A percentile compares a stretch with the other conserved stretches of the same genome.
Conservation (phyloP, 768 basidiomycete genomes). For the Phanerochaete carnosa region DNA sequence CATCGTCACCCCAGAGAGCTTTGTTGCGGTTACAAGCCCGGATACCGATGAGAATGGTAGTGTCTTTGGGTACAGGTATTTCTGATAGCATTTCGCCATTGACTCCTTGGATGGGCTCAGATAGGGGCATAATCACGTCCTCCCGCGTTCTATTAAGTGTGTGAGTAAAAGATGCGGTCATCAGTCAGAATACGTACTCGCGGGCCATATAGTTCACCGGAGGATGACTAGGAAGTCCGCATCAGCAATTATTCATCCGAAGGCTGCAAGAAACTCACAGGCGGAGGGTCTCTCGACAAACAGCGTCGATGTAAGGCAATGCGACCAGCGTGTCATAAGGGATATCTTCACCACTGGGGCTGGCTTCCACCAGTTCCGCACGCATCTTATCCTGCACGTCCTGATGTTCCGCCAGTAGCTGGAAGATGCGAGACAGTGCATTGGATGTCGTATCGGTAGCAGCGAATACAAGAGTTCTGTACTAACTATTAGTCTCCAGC, state of each 20-base stretch:
- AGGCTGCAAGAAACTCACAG: slow-evolving; percentile 12
- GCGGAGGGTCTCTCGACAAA: slow-evolving; percentile 57
- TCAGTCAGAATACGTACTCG: slow-evolving; percentile 4
- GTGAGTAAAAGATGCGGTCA: not conserved
- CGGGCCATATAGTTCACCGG: slow-evolving; percentile 3
- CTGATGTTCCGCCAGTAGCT: slow-evolving; percentile 19
- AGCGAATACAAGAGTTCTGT: slow-evolving; percentile 22
- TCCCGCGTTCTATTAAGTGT: not conserved
- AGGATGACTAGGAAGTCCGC: slow-evolving; percentile 3
- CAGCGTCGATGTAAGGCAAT: slow-evolving; percentile 62
- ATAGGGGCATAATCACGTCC: slow-evolving; percentile 8
- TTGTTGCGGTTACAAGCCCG: slow-evolving; percentile 37
- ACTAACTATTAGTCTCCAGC: not conserved
- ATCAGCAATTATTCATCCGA: not conserved
- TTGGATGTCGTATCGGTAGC: slow-evolving; percentile 26
- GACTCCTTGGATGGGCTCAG: slow-evolving; percentile 4
- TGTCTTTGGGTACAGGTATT: slow-evolving; percentile 38
- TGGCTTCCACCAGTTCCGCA: slow-evolving; percentile 14
- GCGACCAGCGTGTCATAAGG: slow-evolving; percentile 17
- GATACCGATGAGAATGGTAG: slow-evolving; percentile 34
- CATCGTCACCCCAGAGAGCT: slow-evolving; percentile 41
- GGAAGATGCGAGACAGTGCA: slow-evolving; percentile 17
- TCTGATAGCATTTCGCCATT: slow-evolving; percentile 12
- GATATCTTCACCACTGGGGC: slow-evolving; percentile 1
- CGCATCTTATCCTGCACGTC: slow-evolving; percentile 24